phyloP scores from a whole-genome alignment of 2,329 filamentous ascomycete species.

The Ceratocystiopsis sp. region DNA sequence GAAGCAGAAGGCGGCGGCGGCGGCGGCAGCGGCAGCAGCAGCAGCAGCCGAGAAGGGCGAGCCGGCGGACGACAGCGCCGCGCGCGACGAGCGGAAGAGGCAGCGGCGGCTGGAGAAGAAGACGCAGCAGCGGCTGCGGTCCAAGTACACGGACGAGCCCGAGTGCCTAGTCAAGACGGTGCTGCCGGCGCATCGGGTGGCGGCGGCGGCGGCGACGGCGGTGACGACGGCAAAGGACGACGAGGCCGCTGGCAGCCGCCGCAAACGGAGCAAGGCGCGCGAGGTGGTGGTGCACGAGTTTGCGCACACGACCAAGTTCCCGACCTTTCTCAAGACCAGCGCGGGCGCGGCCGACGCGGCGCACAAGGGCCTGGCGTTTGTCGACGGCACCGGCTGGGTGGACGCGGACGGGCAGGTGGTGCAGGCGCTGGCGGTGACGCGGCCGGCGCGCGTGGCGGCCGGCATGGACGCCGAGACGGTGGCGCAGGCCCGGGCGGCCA shows the following conservation, averaged over 20 bases:
- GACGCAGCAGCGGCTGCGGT: constrained; percentile 39
- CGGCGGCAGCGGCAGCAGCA: too few relatives aligned
- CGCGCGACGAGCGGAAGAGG: constrained; percentile 22
- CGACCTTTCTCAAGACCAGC: constrained; percentile 56
- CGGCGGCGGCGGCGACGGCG: constrained; percentile 4
- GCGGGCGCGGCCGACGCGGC: constrained; percentile 25
- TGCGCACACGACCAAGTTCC: constrained; percentile 64
- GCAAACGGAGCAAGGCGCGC: constrained; percentile 25
- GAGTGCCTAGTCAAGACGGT: constrained; percentile 78
- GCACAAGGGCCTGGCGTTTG: constrained; percentile 38
- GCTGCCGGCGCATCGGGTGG: constrained; percentile 34
- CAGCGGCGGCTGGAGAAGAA: constrained; percentile 15
- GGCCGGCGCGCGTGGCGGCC: constrained; percentile 11
- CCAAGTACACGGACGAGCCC: constrained; percentile 63
- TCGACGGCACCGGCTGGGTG: constrained; percentile 80
- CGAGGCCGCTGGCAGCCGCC: constrained; percentile 32
- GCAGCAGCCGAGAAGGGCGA: constrained; percentile 21
- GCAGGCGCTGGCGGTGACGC: constrained; percentile 31
- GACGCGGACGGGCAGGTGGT: constrained; percentile 62
- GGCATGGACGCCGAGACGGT: constrained; percentile 9
- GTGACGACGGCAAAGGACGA: constrained; percentile 16
- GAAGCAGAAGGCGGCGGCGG: constrained; percentile 30
- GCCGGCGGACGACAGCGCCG: constrained; percentile 19
- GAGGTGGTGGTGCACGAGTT: constrained; percentile 77
- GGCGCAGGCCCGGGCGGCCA: constrained; percentile 10